Percentiles rank a stretch among this genome's conserved stretches.
Evolutionary conservation across 345 rosid genomes (phyloP).

Genomic region (Rhizophora mangle): DNA sequence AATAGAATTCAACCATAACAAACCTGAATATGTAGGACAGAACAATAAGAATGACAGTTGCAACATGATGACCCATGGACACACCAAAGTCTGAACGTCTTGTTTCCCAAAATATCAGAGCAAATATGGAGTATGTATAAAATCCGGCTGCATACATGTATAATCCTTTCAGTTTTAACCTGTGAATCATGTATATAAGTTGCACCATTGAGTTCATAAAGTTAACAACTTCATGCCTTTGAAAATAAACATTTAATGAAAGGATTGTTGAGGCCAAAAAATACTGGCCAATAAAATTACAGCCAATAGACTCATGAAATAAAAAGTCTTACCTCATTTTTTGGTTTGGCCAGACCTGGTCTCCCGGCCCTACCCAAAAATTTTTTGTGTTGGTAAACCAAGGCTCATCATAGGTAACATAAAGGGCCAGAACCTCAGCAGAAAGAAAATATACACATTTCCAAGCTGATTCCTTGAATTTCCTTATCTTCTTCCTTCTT

Average conservation of each 20-base stretch:
- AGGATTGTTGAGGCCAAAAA: background rate
- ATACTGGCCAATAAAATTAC: background rate
- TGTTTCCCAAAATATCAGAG: conserved; percentile 97
- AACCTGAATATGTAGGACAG: conserved; percentile 87
- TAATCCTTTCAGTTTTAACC: conserved; percentile 78
- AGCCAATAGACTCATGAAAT: background rate
- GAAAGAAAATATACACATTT: conserved; percentile 79
- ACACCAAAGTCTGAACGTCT: conserved; percentile 98
- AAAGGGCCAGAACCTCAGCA: conserved; percentile 61
- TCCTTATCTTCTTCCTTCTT: conserved; percentile 52
- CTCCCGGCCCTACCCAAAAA: conserved; percentile 84
- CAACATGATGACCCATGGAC: conserved; percentile 96
- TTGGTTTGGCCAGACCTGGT: conserved; percentile 82
- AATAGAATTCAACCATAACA: conserved; percentile 5
- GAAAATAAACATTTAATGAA: background rate
- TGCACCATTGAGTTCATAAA: background rate
- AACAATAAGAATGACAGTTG: conserved; percentile 70
- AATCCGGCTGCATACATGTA: conserved; percentile 96
- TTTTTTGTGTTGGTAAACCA: conserved; percentile 72
- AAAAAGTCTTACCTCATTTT: conserved; percentile 55
- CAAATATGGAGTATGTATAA: conserved; percentile 92
- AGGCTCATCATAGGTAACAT: conserved; percentile 68
- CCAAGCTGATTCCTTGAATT: conserved; percentile 95
- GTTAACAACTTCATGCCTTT: background rate
- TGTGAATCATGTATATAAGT: conserved; percentile 27